Evolutionary conservation across 495 filamentous ascomycete species (phyloP).

Genomic region (Chaetomidium leptoderma): DNA sequence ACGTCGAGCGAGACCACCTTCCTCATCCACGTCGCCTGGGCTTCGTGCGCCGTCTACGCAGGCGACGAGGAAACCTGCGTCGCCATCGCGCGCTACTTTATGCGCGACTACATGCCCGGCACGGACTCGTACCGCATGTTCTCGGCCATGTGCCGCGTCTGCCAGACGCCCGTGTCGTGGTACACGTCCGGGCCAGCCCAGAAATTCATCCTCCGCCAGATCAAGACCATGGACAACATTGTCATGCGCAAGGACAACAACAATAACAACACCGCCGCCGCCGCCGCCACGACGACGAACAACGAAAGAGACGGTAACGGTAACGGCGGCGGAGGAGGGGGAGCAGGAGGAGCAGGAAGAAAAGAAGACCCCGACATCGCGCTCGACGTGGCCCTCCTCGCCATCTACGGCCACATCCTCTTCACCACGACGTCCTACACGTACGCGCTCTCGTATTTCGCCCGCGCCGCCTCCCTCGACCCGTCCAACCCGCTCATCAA

Average conservation of each 20-base stretch:
- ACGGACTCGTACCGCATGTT: conserved; percentile 83
- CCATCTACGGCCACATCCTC: conserved; percentile 84
- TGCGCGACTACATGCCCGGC: conserved; percentile 77
- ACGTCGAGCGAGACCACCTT: conserved; percentile 62
- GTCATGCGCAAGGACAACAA: conserved; percentile 18
- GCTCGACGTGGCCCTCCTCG: conserved; percentile 62
- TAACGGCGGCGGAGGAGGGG: not conserved
- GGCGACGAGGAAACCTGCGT: conserved; percentile 75
- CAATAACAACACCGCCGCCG: not conserved
- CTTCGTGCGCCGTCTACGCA: conserved; percentile 74
- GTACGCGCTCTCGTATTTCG: conserved; percentile 82
- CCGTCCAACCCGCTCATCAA: conserved; percentile 71
- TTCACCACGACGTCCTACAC: conserved; percentile 72
- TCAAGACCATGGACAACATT: conserved; percentile 77
- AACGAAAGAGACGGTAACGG: not conserved
- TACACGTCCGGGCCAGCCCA: conserved; percentile 61
- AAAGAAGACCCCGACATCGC: conserved; percentile 31
- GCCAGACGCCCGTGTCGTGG: conserved; percentile 54
- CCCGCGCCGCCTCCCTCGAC: conserved; percentile 76
- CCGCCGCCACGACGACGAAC: not conserved
- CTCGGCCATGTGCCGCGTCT: conserved; percentile 62
- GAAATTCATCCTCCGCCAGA: conserved; percentile 84
- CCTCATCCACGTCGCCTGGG: conserved; percentile 74
- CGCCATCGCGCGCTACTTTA: conserved; percentile 70
- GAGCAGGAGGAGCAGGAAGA: conserved; percentile 13